These are phyloP conservation scores for Xylaria sp. DNA, from an alignment of 2,329 filamentous ascomycete genomes.

Conservation along the genomic window DNA sequence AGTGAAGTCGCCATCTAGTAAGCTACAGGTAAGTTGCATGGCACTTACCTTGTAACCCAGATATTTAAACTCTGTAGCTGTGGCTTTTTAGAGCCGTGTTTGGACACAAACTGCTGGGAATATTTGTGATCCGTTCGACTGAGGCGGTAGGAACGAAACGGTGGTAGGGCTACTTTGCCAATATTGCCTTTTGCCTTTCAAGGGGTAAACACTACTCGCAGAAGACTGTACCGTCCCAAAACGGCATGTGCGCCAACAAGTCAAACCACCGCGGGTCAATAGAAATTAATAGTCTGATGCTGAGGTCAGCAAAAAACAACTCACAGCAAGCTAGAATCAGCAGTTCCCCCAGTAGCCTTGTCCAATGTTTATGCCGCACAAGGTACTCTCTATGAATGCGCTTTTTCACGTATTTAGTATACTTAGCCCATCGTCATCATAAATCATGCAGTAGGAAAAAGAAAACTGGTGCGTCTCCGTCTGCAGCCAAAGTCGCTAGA, in stretches of 20 bases:
- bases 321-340: not conserved
- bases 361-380: not conserved
- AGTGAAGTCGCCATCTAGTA: not conserved
- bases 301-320: conserved; percentile 15
- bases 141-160: not conserved
- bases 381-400: not conserved
- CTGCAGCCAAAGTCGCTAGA: conserved; percentile 7
- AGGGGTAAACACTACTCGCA: not conserved
- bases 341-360: not conserved
- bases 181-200: not conserved
- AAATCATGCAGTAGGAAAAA: conserved; percentile 1
- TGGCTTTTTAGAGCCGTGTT: conserved; percentile 4
- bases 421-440: not conserved
- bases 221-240: not conserved
- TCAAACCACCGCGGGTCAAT: not conserved
- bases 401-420: not conserved
- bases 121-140: not conserved
- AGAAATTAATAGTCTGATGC: conserved; percentile 10
- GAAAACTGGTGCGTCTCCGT: not conserved
- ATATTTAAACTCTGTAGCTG: not conserved
- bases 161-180: not conserved
- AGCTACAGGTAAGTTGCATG: not conserved
- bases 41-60: not conserved
- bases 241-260: no score
- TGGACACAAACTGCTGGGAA: not conserved